phyloP scores from a whole-genome alignment of 768 basidiomycete species.

The Trametes meyenii region DNA sequence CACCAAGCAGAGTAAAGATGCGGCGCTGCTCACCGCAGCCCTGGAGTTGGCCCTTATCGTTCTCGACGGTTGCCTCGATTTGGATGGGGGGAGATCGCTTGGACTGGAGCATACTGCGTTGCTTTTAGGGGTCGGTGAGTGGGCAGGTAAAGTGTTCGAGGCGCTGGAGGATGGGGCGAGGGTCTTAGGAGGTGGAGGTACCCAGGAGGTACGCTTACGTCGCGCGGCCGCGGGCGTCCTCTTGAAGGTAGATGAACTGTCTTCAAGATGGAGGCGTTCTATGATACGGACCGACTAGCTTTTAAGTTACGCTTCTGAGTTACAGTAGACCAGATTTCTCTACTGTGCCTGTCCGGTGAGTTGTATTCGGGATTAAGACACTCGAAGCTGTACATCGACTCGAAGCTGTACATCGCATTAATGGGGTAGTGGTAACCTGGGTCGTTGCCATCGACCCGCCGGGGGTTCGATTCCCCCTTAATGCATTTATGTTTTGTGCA shows the following conservation, averaged over 20 bases:
- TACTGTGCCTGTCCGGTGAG: too few relatives aligned
- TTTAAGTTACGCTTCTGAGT: too few relatives aligned
- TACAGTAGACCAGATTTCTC: too few relatives aligned
- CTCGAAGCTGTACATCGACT: too few relatives aligned
- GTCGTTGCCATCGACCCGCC: constrained; percentile 66
- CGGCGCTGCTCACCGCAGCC: constrained; percentile 70
- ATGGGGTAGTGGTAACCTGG: constrained; percentile 42
- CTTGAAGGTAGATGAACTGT: constrained; percentile 75
- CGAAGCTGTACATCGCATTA: constrained; percentile 27
- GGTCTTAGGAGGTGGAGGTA: constrained; percentile 66
- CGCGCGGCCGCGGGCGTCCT: constrained; percentile 80
- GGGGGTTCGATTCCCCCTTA: constrained; percentile 89
- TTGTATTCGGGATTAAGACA: too few relatives aligned
- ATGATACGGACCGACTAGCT: constrained; percentile 48
- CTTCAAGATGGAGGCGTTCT: constrained; percentile 65
- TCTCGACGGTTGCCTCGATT: constrained; percentile 71
- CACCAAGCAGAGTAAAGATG: constrained; percentile 51
- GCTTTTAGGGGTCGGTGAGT: constrained; percentile 74
- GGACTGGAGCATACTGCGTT: constrained; percentile 75
- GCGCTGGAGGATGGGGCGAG: constrained; percentile 65
- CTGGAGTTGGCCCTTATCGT: constrained; percentile 79
- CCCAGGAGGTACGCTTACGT: constrained; percentile 60
- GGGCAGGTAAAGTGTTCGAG: constrained; percentile 72
- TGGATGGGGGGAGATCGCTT: constrained; percentile 77
- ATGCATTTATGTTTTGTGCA: constrained; percentile 47